Evolutionary conservation across 2,329 filamentous ascomycete genomes (phyloP).

Genomic region (Ambrosiella xylebori): DNA sequence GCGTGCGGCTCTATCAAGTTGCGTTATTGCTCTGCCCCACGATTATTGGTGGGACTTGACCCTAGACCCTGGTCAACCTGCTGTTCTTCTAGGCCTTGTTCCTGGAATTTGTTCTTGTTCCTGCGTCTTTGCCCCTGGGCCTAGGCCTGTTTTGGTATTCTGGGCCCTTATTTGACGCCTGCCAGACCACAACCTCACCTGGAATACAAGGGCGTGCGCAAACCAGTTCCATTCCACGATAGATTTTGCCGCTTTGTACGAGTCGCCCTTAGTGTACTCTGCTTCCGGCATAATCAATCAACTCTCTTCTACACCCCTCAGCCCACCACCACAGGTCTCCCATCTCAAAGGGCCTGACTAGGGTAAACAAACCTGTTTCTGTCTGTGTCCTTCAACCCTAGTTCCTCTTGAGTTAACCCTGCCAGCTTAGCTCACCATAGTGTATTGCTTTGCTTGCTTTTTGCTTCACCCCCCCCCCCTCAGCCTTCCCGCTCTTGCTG

Average conservation of each 20-base stretch:
- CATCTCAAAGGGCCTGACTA: background rate
- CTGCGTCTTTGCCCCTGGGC: slow-evolving; percentile 6
- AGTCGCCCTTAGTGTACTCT: background rate
- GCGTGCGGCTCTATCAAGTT: too few species aligned
- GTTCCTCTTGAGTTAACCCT: too few species aligned
- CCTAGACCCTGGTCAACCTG: background rate
- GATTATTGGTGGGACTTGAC: background rate
- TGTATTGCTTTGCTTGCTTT: background rate
- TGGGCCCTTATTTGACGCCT: background rate
- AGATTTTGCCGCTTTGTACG: background rate
- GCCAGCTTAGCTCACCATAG: background rate
- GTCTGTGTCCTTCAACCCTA: background rate
- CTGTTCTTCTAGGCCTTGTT: background rate
- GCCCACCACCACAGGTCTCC: background rate
- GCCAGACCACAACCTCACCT: background rate
- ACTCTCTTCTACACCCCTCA: background rate
- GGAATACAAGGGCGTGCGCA: background rate
- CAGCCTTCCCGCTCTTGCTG: slow-evolving; percentile 1
- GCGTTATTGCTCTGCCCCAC: background rate
- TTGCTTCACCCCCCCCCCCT: background rate
- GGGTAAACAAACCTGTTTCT: background rate
- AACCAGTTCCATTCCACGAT: background rate
- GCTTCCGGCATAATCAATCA: background rate
- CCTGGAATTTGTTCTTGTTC: background rate
- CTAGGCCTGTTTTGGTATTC: slow-evolving; percentile 2